Conservation (phyloP, 805 yeast genomes). For the Cyberlindnera saturnus region DNA sequence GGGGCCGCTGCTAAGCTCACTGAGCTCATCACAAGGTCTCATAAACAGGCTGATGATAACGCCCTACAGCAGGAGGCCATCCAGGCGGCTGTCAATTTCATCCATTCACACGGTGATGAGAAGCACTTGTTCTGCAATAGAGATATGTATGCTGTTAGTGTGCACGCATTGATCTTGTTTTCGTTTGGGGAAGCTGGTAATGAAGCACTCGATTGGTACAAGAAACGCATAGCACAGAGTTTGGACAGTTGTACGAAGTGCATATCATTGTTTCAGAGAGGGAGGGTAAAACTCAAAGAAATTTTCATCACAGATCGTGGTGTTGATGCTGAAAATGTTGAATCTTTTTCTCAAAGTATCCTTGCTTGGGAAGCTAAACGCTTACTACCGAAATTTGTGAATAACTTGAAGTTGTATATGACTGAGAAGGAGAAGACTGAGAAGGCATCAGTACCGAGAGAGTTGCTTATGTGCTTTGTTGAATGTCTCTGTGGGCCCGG, state of each 20-base stretch:
- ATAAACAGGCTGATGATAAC: conserved; percentile 27
- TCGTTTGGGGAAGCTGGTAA: conserved; percentile 43
- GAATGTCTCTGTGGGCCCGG: conserved; percentile 51
- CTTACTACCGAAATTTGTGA: conserved; percentile 6
- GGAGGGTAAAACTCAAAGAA: conserved; percentile 44
- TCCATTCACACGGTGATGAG: conserved; percentile 25
- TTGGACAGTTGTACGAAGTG: conserved; percentile 50
- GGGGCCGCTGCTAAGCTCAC: neutral
- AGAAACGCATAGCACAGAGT: conserved; percentile 31
- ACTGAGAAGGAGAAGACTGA: conserved; percentile 1
- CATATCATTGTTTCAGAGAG: conserved; percentile 44
- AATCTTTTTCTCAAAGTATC: conserved; percentile 15
- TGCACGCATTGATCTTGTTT: conserved; percentile 51
- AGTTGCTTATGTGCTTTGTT: conserved; percentile 25
- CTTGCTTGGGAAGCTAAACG: conserved; percentile 24
- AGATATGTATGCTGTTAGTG: conserved; percentile 39
- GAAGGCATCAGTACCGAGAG: conserved; percentile 8
- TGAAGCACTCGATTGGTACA: conserved; percentile 39
- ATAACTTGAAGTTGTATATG: neutral
- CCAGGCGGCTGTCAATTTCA: conserved; percentile 33
- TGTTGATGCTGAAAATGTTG: conserved; percentile 24
- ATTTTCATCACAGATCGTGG: conserved; percentile 47
- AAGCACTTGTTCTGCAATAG: conserved; percentile 55
- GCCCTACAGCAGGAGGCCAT: conserved; percentile 31
- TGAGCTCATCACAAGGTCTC: conserved; percentile 23